Base-by-base conservation (phyloP, 1,139 yeast genomes). In the Nakaseomyces nivariensis region DNA sequence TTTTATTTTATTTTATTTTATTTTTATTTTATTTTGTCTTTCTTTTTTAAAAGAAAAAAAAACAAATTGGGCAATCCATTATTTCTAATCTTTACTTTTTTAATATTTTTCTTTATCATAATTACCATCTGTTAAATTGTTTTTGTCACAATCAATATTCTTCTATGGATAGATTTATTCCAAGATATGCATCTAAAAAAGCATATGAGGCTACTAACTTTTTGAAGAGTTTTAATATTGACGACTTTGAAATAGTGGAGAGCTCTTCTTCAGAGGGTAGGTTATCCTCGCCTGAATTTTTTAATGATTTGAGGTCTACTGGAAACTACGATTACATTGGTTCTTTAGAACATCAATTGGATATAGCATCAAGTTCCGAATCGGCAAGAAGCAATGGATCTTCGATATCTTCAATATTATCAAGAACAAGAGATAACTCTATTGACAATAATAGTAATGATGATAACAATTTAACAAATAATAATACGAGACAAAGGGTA, bases 121-220 rank as follows among this genome's bases (percentile, higher is more conserved):
- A 7, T 29, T 7, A 29, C 31, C 6, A 29, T 29, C 31, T 9
- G 6, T 29, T 29, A 7, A 1, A 7, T 29, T 29, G 6, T 9
- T 33, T 33, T 33, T 33, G 4, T 33, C 3, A 8, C 10, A 33
- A 8, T 33, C 36, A 8, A 8, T n/a, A 9, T 33, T 33, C 13
- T n/a, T 11, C 13, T n/a, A 41, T 41, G 44, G 72, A 69, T 49
- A 56, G 72, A 45, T 68, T 58, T 47, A 68, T 69, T 22, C 72
- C 72, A 6, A 54, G 60, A 4, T 46, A 40, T 10, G 54, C 69
- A 0, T 67, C 69, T 0, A 60, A 57, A 5, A 58, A 55, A 25
- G 63, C 63, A 0, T 68, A 60, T 48, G 57, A 51, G 29, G 58
- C 62, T 5, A 51, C 56, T 1, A 54, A 60, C n/a, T 49, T 51